Evolutionary conservation across 805 yeast genomes (phyloP), one percentile per base, ranked within the genome.

Genomic region (Kregervanrija fluxuum): DNA sequence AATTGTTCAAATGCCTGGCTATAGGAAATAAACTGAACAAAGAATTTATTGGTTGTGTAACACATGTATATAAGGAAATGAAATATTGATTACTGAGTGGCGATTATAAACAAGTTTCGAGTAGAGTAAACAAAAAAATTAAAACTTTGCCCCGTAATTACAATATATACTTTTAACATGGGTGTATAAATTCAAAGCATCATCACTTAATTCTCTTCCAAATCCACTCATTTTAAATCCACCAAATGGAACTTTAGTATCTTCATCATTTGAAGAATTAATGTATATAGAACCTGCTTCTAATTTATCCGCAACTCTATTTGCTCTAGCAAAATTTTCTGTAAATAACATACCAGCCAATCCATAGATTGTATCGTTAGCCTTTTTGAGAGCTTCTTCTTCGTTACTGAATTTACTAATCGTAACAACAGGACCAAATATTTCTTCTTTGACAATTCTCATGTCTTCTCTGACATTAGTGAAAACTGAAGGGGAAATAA

Each of bases 341-440:
- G 95, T 78, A 71, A 86, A 87, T 10, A 87, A 76, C 59, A 90
- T 82, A 4, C 90, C 86, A 9, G 90, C 95, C 45, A 87, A 75
- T 5, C 95, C 95, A 59, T 85, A 87, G 42, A 72, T 73, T 10
- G 88, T 73, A 54, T 75, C 77, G 62, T 87, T 87, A 53, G 95
- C 95, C 48, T 71, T 71, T 49, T 62, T 67, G 28, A 87, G 50
- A 5, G 79, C 95, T 57, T 86, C 90, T 41, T 77, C 82, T 51
- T 79, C 83, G 30, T 79, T 68, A 33, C 67, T 59, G 66, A 87
- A 87, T 62, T 75, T 77, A 46, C 82, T 77, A 33, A 83, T 70
- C 8, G 79, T 71, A 22, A 82, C 87, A 32, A 87, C 95, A 12
- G 95, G 95, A 14, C 95, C 95, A 62, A 87, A 87, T 47, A 87